These are phyloP conservation scores for Retiboletus fuscus DNA, from an alignment of 1,284 basidiomycete genomes.

Conservation along the genomic window DNA sequence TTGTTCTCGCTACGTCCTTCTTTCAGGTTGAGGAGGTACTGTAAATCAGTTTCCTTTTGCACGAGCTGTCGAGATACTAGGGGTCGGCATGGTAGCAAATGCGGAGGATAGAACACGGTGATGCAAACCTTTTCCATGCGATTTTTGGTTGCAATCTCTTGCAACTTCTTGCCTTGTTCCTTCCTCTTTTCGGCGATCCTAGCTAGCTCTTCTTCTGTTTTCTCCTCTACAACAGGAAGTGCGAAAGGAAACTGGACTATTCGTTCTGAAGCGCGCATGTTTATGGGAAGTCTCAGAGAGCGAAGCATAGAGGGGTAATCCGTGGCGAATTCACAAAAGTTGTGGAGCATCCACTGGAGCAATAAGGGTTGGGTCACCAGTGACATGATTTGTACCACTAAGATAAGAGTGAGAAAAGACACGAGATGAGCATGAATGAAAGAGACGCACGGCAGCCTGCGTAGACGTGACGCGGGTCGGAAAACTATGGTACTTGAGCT, in stretches of 20 bases:
- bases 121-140: slow-evolving; percentile 83
- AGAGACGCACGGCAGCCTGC: slow-evolving; percentile 65
- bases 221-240: slow-evolving; percentile 80
- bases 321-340: slow-evolving; percentile 86
- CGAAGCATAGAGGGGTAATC: slow-evolving; percentile 83
- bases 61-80: slow-evolving; percentile 59
- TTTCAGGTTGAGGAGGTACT: slow-evolving; percentile 75
- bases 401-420: not conserved
- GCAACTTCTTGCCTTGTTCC: slow-evolving; percentile 88
- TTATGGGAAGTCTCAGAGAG: slow-evolving; percentile 64
- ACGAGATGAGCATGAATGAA: not conserved
- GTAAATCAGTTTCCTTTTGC: slow-evolving; percentile 87
- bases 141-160: slow-evolving; percentile 92
- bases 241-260: slow-evolving; percentile 90
- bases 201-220: slow-evolving; percentile 91
- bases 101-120: not conserved
- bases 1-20: slow-evolving; percentile 79
- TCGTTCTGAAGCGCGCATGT: slow-evolving; percentile 74
- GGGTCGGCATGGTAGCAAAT: slow-evolving; percentile 2
- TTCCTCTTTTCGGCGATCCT: slow-evolving; percentile 82
- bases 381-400: not conserved
- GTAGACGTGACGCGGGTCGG: slow-evolving; percentile 67
- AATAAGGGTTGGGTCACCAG: not conserved
- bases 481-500: slow-evolving; percentile 96
- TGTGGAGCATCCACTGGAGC: slow-evolving; percentile 87